phyloP scores from a whole-genome alignment of 352 stramenopile species.

The Phytophthora tentaculata region DNA sequence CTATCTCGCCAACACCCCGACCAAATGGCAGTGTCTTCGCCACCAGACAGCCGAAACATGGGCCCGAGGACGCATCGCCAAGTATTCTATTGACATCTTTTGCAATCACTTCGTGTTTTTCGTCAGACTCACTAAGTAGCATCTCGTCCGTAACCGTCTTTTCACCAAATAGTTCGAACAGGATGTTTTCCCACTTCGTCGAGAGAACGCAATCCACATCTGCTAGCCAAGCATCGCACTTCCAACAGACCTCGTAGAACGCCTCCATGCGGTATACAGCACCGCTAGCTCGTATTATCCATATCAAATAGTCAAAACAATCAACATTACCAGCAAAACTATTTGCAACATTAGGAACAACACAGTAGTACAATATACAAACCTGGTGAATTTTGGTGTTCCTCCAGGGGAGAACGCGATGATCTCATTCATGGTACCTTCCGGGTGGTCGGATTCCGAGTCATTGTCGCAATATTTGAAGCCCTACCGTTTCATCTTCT shows the following conservation, averaged over 20 bases:
- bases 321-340: neutral
- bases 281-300: neutral
- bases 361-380: no score
- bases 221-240: neutral
- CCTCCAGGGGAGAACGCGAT: no score
- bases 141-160: neutral
- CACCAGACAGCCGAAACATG: neutral
- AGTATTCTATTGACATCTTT: neutral
- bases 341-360: no score
- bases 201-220: slow-evolving; percentile 2
- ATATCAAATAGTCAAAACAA: neutral
- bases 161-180: neutral
- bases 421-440: no score
- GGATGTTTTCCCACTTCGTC: slow-evolving; percentile 1
- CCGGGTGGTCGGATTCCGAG: no score
- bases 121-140: neutral
- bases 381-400: no score
- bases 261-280: neutral
- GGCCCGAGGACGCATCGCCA: neutral
- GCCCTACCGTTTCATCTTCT: no score
- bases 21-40: neutral
- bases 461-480: no score
- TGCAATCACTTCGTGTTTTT: neutral
- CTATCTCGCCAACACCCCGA: neutral
- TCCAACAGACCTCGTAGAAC: neutral